phyloP scores from a whole-genome alignment of 2,329 filamentous ascomycete genomes.

The Atkinsonella hypoxylon region DNA sequence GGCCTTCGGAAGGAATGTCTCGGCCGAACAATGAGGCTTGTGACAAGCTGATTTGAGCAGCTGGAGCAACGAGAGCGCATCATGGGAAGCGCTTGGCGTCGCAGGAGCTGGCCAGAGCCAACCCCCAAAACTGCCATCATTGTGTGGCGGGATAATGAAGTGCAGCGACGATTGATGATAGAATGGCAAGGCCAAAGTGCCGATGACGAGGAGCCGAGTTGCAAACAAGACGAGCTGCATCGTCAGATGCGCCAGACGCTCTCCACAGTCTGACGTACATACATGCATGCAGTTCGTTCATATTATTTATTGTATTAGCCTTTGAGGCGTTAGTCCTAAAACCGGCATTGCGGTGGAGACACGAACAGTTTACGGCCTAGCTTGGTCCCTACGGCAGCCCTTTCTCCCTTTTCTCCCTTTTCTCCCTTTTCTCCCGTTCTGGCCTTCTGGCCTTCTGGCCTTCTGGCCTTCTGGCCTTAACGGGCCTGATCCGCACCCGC shows the following conservation, averaged over 20 bases:
- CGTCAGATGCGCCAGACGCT: not conserved
- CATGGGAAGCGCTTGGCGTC: conserved; percentile 19
- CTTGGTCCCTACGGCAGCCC: too few relatives aligned
- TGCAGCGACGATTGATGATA: not conserved
- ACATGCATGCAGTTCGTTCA: too few relatives aligned
- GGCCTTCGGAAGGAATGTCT: conserved; percentile 15
- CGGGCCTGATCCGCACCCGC: not conserved
- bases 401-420: too few relatives aligned
- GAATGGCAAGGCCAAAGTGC: not conserved
- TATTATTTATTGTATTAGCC: too few relatives aligned
- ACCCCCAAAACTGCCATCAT: conserved; percentile 22
- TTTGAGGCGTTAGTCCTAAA: not conserved
- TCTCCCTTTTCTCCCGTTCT: too few relatives aligned
- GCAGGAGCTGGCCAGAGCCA: conserved; percentile 21
- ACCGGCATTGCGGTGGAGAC: not conserved
- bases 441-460: too few relatives aligned
- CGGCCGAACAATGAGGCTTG: conserved; percentile 7
- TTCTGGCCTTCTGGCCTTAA: not conserved
- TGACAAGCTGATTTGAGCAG: conserved; percentile 11
- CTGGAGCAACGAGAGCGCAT: conserved; percentile 18
- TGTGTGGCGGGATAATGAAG: conserved; percentile 5
- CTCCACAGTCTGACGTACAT: not conserved
- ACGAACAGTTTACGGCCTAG: too few relatives aligned
- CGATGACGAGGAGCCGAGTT: too few relatives aligned
- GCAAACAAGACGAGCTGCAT: not conserved